A percentile compares a stretch with the other conserved stretches of the same genome.
phyloP scores from a whole-genome alignment of 257 asterid genomes.

The Cinchona pubescens region DNA sequence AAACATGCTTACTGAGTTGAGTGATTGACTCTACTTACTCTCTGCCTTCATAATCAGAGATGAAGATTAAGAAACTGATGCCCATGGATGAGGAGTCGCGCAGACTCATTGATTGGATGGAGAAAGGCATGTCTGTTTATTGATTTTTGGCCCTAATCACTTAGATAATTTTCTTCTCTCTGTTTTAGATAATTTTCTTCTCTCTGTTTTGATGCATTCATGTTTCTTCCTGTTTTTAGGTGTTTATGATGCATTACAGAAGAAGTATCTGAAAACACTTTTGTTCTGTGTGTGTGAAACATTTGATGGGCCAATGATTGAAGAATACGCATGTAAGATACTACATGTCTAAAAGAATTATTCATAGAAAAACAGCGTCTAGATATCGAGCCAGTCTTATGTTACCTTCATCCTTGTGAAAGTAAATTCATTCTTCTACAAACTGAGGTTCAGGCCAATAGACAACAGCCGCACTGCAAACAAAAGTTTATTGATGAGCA shows the following conservation, averaged over 20 bases:
- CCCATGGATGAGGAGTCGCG: constrained; percentile 98
- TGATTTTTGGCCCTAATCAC: no score
- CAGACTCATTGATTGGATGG: constrained; percentile 95
- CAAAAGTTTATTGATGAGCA: not conserved
- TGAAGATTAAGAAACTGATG: constrained; percentile 98
- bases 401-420: not conserved
- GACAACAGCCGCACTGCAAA: constrained; percentile 1
- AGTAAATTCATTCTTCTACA: not conserved
- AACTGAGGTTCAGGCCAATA: not conserved
- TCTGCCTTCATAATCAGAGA: constrained; percentile 45
- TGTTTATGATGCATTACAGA: constrained; percentile 92
- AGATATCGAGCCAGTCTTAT: not conserved
- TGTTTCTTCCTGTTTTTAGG: constrained; percentile 40
- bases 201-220: constrained; percentile 10
- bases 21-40: constrained; percentile 10
- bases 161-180: no score
- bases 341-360: no score
- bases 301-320: constrained; percentile 80
- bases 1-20: not conserved
- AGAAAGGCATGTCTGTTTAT: constrained; percentile 58
- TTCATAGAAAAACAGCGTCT: no score
- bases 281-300: constrained; percentile 81
- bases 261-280: constrained; percentile 84
- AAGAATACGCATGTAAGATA: constrained; percentile 83
- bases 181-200: constrained; percentile 11